Percentiles rank a stretch among this genome's conserved stretches.
These are phyloP conservation scores for Golubevia sp. DNA, from an alignment of 1,284 basidiomycete species.

Conservation along the genomic window DNA sequence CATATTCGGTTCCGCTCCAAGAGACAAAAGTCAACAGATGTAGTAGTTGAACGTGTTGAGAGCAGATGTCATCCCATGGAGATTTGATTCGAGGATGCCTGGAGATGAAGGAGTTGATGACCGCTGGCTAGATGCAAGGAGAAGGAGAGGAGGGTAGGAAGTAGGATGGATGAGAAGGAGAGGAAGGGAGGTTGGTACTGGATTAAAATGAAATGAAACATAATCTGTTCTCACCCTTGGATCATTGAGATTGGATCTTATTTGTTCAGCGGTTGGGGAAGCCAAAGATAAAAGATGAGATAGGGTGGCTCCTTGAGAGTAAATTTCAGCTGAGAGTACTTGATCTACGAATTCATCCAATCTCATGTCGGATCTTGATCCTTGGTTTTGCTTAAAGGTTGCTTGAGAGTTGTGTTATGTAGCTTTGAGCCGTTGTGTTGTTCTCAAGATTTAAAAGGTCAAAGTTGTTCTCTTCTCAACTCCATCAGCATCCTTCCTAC, in stretches of 20 bases:
- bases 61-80: conserved; percentile 47
- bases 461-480: too few species aligned
- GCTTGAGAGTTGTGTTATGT: too few species aligned
- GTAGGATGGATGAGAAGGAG: not conserved
- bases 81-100: conserved; percentile 26
- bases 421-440: too few species aligned
- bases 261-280: conserved; percentile 13
- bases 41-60: conserved; percentile 22
- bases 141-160: not conserved
- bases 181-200: not conserved
- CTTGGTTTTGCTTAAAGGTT: too few species aligned
- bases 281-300: conserved; percentile 35
- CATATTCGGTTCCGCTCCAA: not conserved
- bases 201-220: not conserved
- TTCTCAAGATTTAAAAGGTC: too few species aligned
- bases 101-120: conserved; percentile 22
- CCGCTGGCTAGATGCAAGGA: conserved; percentile 5
- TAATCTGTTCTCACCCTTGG: conserved; percentile 5
- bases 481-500: too few species aligned
- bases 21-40: conserved; percentile 4
- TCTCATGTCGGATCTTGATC: too few species aligned
- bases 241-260: conserved; percentile 21
- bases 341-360: too few species aligned
- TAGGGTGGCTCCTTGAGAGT: not conserved
- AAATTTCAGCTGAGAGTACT: too few species aligned